Evolutionary conservation across 2,329 filamentous ascomycete genomes (phyloP).

Genomic region (Trichothecium roseum): DNA sequence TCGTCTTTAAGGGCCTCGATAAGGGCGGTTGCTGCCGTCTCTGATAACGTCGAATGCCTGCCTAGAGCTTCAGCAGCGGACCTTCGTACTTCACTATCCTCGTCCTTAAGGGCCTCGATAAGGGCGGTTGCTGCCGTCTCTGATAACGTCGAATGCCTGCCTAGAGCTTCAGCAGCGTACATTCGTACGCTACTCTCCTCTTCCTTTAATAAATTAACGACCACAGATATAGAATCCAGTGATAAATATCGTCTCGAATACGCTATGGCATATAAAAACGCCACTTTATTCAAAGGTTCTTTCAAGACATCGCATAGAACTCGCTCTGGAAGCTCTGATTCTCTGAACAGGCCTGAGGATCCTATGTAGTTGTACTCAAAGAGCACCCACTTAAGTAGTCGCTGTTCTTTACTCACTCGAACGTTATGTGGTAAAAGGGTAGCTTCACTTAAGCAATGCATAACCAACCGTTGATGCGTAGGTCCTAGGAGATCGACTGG

Average conservation of each 20-base stretch:
- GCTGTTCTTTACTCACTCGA: conserved; percentile 7
- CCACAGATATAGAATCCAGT: conserved; percentile 3
- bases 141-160: conserved; percentile 1
- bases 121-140: not conserved
- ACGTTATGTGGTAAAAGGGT: conserved; percentile 3
- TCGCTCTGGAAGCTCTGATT: too few species aligned
- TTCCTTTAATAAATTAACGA: not conserved
- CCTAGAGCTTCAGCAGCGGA: not conserved
- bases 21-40: not conserved
- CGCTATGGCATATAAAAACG: conserved; percentile 8
- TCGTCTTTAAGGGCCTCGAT: not conserved
- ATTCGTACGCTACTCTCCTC: not conserved
- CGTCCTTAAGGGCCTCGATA: not conserved
- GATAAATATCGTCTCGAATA: conserved; percentile 5
- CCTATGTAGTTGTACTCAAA: conserved; percentile 11
- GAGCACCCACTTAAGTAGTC: conserved; percentile 10
- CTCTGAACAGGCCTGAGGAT: not conserved
- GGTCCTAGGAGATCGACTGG: conserved; percentile 24
- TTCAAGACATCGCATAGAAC: not conserved
- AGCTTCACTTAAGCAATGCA: conserved; percentile 24
- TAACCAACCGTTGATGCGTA: conserved; percentile 24
- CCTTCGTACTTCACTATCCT: not conserved
- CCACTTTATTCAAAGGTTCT: conserved; percentile 3
- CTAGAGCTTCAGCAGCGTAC: not conserved
- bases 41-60: not conserved